Evolutionary conservation across 176 grass and related monocot species (phyloP).

Genomic region (Chrysopogon serrulatus): DNA sequence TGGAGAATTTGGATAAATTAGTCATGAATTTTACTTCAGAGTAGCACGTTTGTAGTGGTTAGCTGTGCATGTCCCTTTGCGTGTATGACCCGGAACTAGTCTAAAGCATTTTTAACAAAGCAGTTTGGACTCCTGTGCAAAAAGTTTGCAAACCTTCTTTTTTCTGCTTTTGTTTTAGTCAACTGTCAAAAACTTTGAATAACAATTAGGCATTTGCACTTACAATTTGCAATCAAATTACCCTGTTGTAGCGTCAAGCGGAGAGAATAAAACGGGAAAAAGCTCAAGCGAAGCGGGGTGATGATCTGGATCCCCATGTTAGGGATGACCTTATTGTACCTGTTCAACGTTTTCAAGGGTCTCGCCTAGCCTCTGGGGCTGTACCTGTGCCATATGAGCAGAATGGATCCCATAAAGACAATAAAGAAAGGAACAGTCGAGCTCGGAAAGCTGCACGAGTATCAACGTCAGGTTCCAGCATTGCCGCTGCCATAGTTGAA

Average conservation of each 20-base stretch:
- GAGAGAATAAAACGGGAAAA: conserved; percentile 89
- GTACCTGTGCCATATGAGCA: conserved; percentile 67
- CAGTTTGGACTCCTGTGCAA: not conserved
- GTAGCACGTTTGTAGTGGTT: not conserved
- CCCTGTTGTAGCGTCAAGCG: conserved; percentile 71
- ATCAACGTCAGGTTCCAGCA: conserved; percentile 52
- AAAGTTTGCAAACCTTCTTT: not conserved
- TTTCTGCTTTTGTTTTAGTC: not conserved
- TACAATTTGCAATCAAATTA: conserved; percentile 14
- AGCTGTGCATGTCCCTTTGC: not conserved
- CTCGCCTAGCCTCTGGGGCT: conserved; percentile 82
- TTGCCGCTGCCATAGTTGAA: conserved; percentile 80
- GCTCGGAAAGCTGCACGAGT: conserved; percentile 48
- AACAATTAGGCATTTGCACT: conserved; percentile 11
- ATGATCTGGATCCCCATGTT: conserved; percentile 82
- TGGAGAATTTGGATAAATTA: conserved; percentile 1
- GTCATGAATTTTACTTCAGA: conserved; percentile 8
- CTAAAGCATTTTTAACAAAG: not conserved
- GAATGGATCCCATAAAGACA: conserved; percentile 35
- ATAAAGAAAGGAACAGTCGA: conserved; percentile 29
- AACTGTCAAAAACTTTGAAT: not conserved
- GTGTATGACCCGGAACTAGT: not conserved
- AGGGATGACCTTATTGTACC: conserved; percentile 74
- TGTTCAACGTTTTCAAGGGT: conserved; percentile 77
- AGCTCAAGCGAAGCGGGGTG: conserved; percentile 66